phyloP scores from a whole-genome alignment of 352 stramenopile genomes.

The Pythium aphanidermatum region DNA sequence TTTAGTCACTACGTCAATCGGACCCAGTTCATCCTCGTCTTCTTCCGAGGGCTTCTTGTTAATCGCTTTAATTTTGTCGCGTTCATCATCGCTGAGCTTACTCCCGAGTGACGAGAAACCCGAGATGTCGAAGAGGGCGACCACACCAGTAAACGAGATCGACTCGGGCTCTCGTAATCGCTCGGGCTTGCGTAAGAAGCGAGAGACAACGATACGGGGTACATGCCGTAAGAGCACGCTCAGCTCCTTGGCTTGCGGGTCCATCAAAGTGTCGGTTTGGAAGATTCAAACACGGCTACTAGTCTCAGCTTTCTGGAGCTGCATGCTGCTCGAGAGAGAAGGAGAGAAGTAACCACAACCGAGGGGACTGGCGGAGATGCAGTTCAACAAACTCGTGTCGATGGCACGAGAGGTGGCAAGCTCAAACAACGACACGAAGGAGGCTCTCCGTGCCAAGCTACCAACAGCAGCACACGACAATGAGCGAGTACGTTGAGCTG shows the following conservation, averaged over 20 bases:
- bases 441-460: too few species aligned
- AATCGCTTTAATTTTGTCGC: conserved; percentile 29
- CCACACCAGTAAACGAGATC: conserved; percentile 44
- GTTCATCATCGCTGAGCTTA: conserved; percentile 56
- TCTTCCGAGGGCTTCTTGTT: conserved; percentile 6
- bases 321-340: not conserved
- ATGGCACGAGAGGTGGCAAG: too few species aligned
- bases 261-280: conserved; percentile 24
- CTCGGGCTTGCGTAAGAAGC: conserved; percentile 41
- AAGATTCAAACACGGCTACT: too few species aligned
- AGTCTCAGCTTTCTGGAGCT: too few species aligned
- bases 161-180: conserved; percentile 42
- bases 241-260: conserved; percentile 46
- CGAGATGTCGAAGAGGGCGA: conserved; percentile 83
- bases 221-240: conserved; percentile 59
- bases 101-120: conserved; percentile 82
- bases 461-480: too few species aligned
- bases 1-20: not conserved
- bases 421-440: too few species aligned
- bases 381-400: too few species aligned
- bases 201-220: conserved; percentile 66
- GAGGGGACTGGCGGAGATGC: too few species aligned
- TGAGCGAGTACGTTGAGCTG: too few species aligned
- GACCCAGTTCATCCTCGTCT: not conserved
- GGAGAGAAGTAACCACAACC: too few species aligned